Evolutionary conservation across 805 yeast genomes (phyloP), one percentile per base, ranked within the genome.

Genomic region (Ogataea polymorpha): DNA sequence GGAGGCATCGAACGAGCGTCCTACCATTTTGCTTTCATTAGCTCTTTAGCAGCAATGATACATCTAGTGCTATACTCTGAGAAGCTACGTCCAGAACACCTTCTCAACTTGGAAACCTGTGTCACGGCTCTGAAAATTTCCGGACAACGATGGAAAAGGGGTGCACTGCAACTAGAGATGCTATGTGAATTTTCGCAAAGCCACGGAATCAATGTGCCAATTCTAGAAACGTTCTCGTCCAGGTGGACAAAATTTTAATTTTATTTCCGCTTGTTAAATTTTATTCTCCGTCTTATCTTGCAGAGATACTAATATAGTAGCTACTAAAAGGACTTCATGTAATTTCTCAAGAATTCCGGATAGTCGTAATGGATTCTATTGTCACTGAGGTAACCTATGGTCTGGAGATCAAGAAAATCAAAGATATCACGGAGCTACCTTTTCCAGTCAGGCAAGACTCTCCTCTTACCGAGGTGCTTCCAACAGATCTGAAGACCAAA

Each of bases 401-500:
- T 5, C 20, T 34, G 11, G 43, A 39, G 15, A 12, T 34, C 17
- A 32, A 32, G 14, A 20, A 29, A 12, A 15, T 39, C 12, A 26
- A 34, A 10, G 39, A 35, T 11, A 35, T 29, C 21, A 37, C 37
- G 10, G 40, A 41, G 27, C 37, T 41, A 13, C 55, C 55, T 2
- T 47, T 51, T 33, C 56, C 56, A 4, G 50, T 50, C 5, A 37
- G 48, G 23, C 42, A 43, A 12, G 55, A 54, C 32, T 15, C 27
- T 15, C 34, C 21, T 3, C 27, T 47, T 8, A 46, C 51, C 1
- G 38, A 41, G 7, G 49, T 61, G 1, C 35, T 57, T 12, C 57
- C 53, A 6, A 33, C 50, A 10, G 66, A 63, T 34, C 29, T 32
- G 12, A 55, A 55, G 31, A 61, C 66, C 0, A 51, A 57, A n/a